Evolutionary conservation across 306 rosid genomes (phyloP).

Genomic region (Quercus robur): DNA sequence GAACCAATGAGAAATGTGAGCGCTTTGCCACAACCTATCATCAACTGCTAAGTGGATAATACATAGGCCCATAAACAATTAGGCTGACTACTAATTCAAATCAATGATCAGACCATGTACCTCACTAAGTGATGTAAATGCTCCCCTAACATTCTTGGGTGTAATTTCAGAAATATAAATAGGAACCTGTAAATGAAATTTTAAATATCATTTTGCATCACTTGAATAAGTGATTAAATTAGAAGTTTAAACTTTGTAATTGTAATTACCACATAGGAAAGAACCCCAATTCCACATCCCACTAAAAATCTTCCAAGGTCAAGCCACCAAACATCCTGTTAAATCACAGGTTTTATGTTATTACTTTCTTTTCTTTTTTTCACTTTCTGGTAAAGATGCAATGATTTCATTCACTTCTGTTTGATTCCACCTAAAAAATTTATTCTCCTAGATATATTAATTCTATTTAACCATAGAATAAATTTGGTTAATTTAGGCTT

Average conservation of each 20-base stretch:
- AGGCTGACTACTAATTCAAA: background rate
- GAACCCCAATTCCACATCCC: conserved; percentile 12
- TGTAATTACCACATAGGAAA: conserved; percentile 70
- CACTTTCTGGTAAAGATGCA: background rate
- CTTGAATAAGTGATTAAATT: background rate
- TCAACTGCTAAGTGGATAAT: background rate
- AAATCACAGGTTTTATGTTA: conserved; percentile 20
- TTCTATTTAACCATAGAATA: too few relatives aligned
- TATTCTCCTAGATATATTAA: too few relatives aligned
- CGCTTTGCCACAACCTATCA: conserved; percentile 1
- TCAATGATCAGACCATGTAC: background rate
- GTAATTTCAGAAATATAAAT: background rate
- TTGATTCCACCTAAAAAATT: background rate
- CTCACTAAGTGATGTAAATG: background rate
- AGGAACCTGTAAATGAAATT: conserved; percentile 7
- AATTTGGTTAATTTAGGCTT: too few relatives aligned
- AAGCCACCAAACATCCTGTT: conserved; percentile 73
- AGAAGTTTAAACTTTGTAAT: conserved; percentile 8
- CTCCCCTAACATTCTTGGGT: background rate
- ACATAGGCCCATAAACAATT: background rate
- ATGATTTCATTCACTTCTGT: background rate
- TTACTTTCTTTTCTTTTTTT: background rate
- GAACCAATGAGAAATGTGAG: conserved; percentile 10
- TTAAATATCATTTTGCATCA: background rate
- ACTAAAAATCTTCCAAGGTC: conserved; percentile 13